Evolutionary conservation across 108 stramenopile genomes (phyloP).

Genomic region (Cylindrotheca closterium): DNA sequence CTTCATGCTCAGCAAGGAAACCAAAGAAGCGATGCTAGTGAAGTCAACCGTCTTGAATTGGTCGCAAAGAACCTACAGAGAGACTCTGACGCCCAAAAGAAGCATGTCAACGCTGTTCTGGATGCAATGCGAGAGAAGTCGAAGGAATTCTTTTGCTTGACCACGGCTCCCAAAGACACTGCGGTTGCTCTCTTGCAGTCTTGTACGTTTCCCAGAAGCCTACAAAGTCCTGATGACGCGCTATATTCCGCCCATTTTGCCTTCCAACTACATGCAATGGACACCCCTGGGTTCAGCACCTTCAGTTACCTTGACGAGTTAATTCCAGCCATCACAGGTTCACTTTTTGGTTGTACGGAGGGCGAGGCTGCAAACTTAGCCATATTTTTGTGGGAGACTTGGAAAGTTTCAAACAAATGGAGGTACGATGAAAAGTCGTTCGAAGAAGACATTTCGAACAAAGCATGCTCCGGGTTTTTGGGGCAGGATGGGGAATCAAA

Average conservation of each 20-base stretch:
- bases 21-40: slow-evolving; percentile 34
- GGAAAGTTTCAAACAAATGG: slow-evolving; percentile 74
- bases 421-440: slow-evolving; percentile 74
- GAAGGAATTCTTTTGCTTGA: slow-evolving; percentile 34
- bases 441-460: slow-evolving; percentile 63
- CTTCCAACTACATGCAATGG: slow-evolving; percentile 67
- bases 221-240: slow-evolving; percentile 84
- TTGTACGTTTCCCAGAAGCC: slow-evolving; percentile 77
- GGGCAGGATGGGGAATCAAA: slow-evolving; percentile 33
- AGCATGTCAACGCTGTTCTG: slow-evolving; percentile 47
- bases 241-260: slow-evolving; percentile 79
- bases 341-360: slow-evolving; percentile 82
- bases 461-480: slow-evolving; percentile 36
- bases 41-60: slow-evolving; percentile 52
- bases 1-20: slow-evolving; percentile 25
- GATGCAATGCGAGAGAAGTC: slow-evolving; percentile 45
- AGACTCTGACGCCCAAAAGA: slow-evolving; percentile 67
- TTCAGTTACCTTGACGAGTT: slow-evolving; percentile 68
- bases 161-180: slow-evolving; percentile 18
- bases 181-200: slow-evolving; percentile 56
- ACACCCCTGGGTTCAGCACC: slow-evolving; percentile 77
- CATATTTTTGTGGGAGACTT: slow-evolving; percentile 73
- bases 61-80: slow-evolving; percentile 38
- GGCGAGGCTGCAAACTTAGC: slow-evolving; percentile 83
- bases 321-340: slow-evolving; percentile 55